These are phyloP conservation scores for Flaveria ramosissima DNA, from an alignment of 129 eudicot species.

Conservation along the genomic window DNA sequence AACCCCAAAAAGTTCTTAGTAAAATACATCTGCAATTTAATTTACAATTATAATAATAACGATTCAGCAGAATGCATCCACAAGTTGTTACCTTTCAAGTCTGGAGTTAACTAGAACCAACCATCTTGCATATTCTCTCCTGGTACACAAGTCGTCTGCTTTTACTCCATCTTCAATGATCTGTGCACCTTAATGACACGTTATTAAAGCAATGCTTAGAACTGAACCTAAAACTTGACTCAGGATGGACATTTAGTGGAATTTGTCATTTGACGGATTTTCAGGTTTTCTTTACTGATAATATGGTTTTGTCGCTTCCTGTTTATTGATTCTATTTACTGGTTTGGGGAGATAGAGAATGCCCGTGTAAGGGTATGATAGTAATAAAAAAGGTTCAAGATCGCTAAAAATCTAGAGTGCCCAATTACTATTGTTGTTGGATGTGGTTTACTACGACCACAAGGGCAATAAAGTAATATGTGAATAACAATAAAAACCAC, in stretches of 20 bases:
- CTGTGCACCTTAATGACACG: slow-evolving; percentile 69
- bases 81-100: slow-evolving; percentile 69
- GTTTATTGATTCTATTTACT: background rate
- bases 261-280: background rate
- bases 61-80: background rate
- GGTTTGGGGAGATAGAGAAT: too few species aligned
- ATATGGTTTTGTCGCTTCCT: background rate
- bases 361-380: too few species aligned
- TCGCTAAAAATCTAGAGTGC: too few species aligned
- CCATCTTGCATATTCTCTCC: slow-evolving; percentile 98
- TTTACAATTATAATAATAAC: background rate
- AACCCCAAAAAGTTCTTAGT: slow-evolving; percentile 12
- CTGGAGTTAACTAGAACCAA: slow-evolving; percentile 62
- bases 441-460: too few species aligned
- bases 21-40: background rate
- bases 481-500: background rate
- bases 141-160: slow-evolving; percentile 75
- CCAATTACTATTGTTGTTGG: too few species aligned
- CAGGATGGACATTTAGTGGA: background rate
- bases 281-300: background rate
- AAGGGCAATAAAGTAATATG: too few species aligned
- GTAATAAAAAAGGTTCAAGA: too few species aligned
- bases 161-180: slow-evolving; percentile 74
- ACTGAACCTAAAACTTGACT: slow-evolving; percentile 35
- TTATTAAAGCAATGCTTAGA: slow-evolving; percentile 46